A percentile compares a stretch with the other conserved stretches of the same genome.
Conservation (phyloP, 1,284 basidiomycete species). For the Marasmius fiardii region DNA sequence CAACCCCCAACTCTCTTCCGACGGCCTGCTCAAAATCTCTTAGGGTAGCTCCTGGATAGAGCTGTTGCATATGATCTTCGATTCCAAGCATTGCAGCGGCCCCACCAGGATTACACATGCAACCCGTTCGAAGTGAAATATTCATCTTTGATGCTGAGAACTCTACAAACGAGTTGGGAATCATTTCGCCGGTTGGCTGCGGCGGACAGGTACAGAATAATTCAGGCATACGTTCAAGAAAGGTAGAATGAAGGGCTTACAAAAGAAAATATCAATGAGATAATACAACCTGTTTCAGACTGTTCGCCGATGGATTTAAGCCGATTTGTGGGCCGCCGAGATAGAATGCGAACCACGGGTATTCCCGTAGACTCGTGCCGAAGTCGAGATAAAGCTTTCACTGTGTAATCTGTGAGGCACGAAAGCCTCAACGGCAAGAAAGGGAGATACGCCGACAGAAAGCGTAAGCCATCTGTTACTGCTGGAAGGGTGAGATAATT, state of each 20-base stretch:
- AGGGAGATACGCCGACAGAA: constrained; percentile 72
- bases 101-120: constrained; percentile 83
- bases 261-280: constrained; percentile 61
- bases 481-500: constrained; percentile 75
- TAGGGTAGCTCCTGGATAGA: constrained; percentile 58
- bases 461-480: constrained; percentile 70
- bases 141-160: constrained; percentile 57
- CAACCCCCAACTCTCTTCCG: constrained; percentile 68
- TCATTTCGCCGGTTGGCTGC: constrained; percentile 60
- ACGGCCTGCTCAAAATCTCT: constrained; percentile 58
- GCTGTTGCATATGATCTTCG: constrained; percentile 59
- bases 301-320: constrained; percentile 59
- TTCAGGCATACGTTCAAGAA: constrained; percentile 2
- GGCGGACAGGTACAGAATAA: constrained; percentile 7
- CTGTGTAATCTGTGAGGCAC: constrained; percentile 56
- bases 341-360: constrained; percentile 65
- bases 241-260: constrained; percentile 37
- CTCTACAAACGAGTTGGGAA: constrained; percentile 71
- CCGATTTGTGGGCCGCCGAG: constrained; percentile 49
- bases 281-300: constrained; percentile 61
- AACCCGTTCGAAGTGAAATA: constrained; percentile 77
- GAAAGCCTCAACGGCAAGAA: constrained; percentile 73
- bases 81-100: constrained; percentile 69
- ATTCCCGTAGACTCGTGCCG: constrained; percentile 54
- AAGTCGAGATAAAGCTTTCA: constrained; percentile 48